Evolutionary conservation across 805 yeast genomes (phyloP), one percentile per base, ranked within the genome.

Genomic region (Lipomyces japonicus): DNA sequence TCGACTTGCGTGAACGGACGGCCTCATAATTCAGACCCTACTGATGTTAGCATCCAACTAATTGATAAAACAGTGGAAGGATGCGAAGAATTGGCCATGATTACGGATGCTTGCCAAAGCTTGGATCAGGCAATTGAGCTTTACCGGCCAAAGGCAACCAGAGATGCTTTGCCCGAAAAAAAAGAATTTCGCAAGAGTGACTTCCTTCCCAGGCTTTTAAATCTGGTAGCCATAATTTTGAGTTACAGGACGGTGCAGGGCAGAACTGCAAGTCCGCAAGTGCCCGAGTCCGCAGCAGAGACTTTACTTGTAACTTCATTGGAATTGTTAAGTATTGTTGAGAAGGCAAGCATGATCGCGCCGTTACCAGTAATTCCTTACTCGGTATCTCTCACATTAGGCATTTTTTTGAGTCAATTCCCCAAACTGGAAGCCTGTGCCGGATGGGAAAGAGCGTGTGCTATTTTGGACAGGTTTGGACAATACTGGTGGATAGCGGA

Each of bases 1-100:
- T 67, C 66, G 35, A 62, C 71, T 5, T 59, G 71, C 47, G 67
- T 69, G 25, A 70, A 69, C 50, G 70, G 73, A 7, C 63, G 72
- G 19, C 70, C 72, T 2, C 57, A 70, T 44, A 60, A 66, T 23
- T 60, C 71, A 47, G 64, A 68, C 46, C 61, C 68, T 30, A 67
- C 67, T 16, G 76, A 73, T 53, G 70, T 70, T 21, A 70, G 71
- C 39, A 50, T 69, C 37, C 42, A 48, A 37, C 18, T 38, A n/a
- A 35, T 47, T 32, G 53, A 44, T 3, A 52, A 44, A 9, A 40
- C 49, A 5, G 59, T 52, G 25, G 60, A 62, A 30, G 61, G 62
- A 30, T 52, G 55, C 24, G 61, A 64, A 2, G 37, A 35, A 31
- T 57, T 72, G 26, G 66, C 69, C 18, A 62, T 63, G 36, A 63